phyloP scores from a whole-genome alignment of 169 alveolate species.

The Plasmodium billcollinsi region DNA sequence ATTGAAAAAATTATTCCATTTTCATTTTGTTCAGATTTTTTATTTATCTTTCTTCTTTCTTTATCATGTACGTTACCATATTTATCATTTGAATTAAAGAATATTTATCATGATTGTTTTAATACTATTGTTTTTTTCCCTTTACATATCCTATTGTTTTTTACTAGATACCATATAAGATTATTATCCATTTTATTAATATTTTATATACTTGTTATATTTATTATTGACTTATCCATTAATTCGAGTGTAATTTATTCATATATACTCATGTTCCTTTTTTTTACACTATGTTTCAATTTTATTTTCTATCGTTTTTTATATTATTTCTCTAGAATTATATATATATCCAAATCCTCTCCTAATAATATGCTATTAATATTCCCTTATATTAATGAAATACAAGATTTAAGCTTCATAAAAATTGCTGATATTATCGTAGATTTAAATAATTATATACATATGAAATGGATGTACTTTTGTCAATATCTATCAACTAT shows the following conservation, averaged over 20 bases:
- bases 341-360: not conserved
- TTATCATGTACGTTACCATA: constrained; percentile 56
- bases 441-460: constrained; percentile 59
- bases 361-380: constrained; percentile 38
- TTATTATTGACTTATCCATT: constrained; percentile 29
- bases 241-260: constrained; percentile 25
- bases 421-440: constrained; percentile 58
- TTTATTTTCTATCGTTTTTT: constrained; percentile 48
- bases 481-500: constrained; percentile 18
- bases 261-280: constrained; percentile 18
- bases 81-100: constrained; percentile 15
- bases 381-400: constrained; percentile 67
- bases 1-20: constrained; percentile 19
- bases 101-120: constrained; percentile 26
- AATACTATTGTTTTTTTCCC: constrained; percentile 48
- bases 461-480: constrained; percentile 43
- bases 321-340: constrained; percentile 46
- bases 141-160: constrained; percentile 28
- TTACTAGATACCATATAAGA: constrained; percentile 57
- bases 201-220: constrained; percentile 13
- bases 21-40: constrained; percentile 28
- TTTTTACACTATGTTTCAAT: constrained; percentile 24
- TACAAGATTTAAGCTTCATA: constrained; percentile 44
- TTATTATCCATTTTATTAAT: constrained; percentile 29
- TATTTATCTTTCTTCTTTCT: constrained; percentile 22